A percentile compares a stretch with the other conserved stretches of the same genome.
phyloP scores from a whole-genome alignment of 176 grass and related monocot species.

The Paspalum notatum region DNA sequence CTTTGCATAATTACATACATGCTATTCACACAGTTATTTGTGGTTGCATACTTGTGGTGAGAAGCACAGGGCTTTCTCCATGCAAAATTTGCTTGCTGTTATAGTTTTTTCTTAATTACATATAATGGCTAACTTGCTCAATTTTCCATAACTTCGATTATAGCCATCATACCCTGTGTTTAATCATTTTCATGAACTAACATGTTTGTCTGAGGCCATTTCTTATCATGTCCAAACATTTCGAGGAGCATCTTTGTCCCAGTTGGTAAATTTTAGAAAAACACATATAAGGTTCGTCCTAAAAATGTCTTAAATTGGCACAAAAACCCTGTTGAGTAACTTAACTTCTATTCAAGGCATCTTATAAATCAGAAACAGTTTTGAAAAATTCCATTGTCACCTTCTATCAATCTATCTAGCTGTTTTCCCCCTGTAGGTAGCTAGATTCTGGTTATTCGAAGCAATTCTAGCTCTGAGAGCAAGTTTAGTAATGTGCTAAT shows the following conservation, averaged over 20 bases:
- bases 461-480: background rate
- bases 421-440: background rate
- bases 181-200: background rate
- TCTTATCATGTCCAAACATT: conserved; percentile 2
- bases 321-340: background rate
- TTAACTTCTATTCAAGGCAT: conserved; percentile 5
- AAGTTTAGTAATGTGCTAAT: too few species aligned
- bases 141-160: conserved; percentile 17
- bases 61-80: conserved; percentile 3
- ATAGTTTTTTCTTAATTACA: background rate
- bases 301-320: background rate
- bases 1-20: background rate
- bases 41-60: background rate
- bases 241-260: background rate
- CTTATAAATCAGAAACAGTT: conserved; percentile 18
- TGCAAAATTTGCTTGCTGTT: conserved; percentile 26
- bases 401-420: conserved; percentile 14
- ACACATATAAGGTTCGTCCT: background rate
- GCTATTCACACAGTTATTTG: background rate
- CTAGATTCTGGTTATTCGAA: background rate
- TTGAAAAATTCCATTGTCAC: conserved; percentile 13
- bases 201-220: background rate
- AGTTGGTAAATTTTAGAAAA: background rate
- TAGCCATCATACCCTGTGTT: background rate
- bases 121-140: background rate